phyloP scores from a whole-genome alignment of 1,284 basidiomycete genomes.

The Heimioporus retisporus region DNA sequence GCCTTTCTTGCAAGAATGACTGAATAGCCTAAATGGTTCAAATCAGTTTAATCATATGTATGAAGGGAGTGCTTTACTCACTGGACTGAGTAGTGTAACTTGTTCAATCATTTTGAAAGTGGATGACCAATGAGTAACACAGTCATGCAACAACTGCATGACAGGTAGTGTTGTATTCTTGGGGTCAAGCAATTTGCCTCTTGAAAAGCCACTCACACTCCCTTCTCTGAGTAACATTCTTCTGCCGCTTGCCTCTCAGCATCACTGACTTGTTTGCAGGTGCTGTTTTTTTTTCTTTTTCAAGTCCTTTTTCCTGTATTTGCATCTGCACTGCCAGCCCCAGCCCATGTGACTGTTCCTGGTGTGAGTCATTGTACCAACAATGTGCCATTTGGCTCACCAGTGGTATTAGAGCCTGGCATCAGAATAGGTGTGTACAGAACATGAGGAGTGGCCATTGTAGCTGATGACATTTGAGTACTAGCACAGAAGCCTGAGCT shows the following conservation, averaged over 20 bases:
- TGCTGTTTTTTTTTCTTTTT: too few species aligned
- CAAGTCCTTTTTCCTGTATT: too few species aligned
- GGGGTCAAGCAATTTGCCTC: not conserved
- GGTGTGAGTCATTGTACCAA: not conserved
- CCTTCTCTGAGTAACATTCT: not conserved
- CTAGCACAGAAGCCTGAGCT: not conserved
- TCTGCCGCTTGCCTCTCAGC: too few species aligned
- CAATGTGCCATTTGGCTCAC: not conserved
- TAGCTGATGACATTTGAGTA: not conserved
- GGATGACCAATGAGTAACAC: constrained; percentile 2
- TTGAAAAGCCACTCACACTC: not conserved
- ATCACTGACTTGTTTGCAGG: too few species aligned
- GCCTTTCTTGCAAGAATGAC: constrained; percentile 2
- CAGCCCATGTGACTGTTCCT: too few species aligned
- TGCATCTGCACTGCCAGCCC: too few species aligned
- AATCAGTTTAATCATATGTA: not conserved
- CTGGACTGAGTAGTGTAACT: not conserved
- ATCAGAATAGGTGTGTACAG: not conserved
- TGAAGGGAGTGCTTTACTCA: not conserved
- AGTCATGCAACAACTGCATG: constrained; percentile 1
- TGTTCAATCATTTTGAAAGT: not conserved
- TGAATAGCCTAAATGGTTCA: not conserved
- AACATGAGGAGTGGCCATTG: not conserved
- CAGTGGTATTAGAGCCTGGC: not conserved
- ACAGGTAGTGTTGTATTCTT: not conserved